Conservation (phyloP, 163 green algal genomes). For the Chloroidium sp. region DNA sequence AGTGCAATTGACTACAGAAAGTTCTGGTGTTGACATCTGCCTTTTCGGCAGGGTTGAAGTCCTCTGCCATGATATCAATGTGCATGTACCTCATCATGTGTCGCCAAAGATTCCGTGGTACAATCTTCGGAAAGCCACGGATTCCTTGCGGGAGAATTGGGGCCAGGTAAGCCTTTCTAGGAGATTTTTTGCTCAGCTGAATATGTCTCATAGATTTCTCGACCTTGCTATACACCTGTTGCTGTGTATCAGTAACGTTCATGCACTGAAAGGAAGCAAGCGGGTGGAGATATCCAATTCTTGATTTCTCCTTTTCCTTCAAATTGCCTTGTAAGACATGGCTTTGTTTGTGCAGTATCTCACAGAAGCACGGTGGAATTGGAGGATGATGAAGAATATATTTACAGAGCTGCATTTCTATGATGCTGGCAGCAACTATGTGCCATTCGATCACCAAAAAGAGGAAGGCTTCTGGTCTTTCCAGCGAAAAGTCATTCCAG, state of each 20-base stretch:
- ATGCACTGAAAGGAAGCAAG: too few relatives aligned
- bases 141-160: slow-evolving; percentile 77
- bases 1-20: background rate
- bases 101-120: slow-evolving; percentile 93
- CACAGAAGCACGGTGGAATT: slow-evolving; percentile 83
- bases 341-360: slow-evolving; percentile 55
- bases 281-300: too few relatives aligned
- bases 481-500: too few relatives aligned
- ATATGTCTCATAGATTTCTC: background rate
- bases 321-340: too few relatives aligned
- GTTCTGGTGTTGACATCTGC: slow-evolving; percentile 14
- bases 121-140: slow-evolving; percentile 79
- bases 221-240: background rate
- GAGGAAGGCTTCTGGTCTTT: too few relatives aligned
- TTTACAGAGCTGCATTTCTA: slow-evolving; percentile 75
- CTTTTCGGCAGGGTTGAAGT: slow-evolving; percentile 80
- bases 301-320: too few relatives aligned
- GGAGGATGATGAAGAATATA: slow-evolving; percentile 86
- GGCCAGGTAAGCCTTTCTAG: slow-evolving; percentile 35
- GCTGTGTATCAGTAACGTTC: background rate
- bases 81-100: slow-evolving; percentile 95
- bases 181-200: too few relatives aligned
- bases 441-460: too few relatives aligned
- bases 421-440: too few relatives aligned
- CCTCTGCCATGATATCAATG: slow-evolving; percentile 93